Percentiles rank a stretch among this genome's conserved stretches.
Evolutionary conservation across 2,329 filamentous ascomycete genomes (phyloP).

Genomic region (Rutstroemia sp.): DNA sequence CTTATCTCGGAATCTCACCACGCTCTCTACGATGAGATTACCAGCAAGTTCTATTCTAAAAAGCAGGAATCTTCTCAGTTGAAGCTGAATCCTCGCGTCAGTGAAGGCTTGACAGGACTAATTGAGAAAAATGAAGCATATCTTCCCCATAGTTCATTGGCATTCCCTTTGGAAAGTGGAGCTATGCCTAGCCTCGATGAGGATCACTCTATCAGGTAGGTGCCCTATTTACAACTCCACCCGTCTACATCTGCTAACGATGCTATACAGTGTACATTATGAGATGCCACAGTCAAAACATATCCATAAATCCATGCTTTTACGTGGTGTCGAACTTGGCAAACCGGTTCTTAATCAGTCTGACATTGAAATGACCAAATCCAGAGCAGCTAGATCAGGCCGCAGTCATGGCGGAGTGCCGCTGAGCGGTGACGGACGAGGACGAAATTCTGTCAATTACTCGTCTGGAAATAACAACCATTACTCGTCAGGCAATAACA

Average conservation of each 20-base stretch:
- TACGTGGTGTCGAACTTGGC: slow-evolving; percentile 73
- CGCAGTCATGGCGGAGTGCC: slow-evolving; percentile 64
- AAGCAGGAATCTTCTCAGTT: slow-evolving; percentile 61
- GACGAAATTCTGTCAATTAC: slow-evolving; percentile 48
- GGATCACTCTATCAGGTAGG: slow-evolving; percentile 77
- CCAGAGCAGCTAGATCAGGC: slow-evolving; percentile 57
- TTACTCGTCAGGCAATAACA: slow-evolving; percentile 2
- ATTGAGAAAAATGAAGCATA: slow-evolving; percentile 79
- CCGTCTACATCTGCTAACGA: slow-evolving; percentile 18
- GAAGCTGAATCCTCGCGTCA: slow-evolving; percentile 66
- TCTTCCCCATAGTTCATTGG: slow-evolving; percentile 74
- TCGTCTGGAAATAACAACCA: slow-evolving; percentile 27
- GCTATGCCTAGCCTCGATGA: slow-evolving; percentile 73
- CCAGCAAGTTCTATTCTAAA: slow-evolving; percentile 85
- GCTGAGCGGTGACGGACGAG: slow-evolving; percentile 41
- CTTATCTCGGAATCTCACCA: slow-evolving; percentile 78
- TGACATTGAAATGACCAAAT: slow-evolving; percentile 67
- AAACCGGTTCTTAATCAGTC: slow-evolving; percentile 63
- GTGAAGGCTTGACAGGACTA: slow-evolving; percentile 70
- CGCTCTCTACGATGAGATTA: slow-evolving; percentile 74
- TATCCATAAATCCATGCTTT: slow-evolving; percentile 87
- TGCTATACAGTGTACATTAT: slow-evolving; percentile 63
- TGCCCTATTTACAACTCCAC: slow-evolving; percentile 18
- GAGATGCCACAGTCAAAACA: slow-evolving; percentile 67
- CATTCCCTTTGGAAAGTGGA: slow-evolving; percentile 66